Evolutionary conservation across 2,329 filamentous ascomycete genomes (phyloP).

Genomic region (Exserohilum turcica): DNA sequence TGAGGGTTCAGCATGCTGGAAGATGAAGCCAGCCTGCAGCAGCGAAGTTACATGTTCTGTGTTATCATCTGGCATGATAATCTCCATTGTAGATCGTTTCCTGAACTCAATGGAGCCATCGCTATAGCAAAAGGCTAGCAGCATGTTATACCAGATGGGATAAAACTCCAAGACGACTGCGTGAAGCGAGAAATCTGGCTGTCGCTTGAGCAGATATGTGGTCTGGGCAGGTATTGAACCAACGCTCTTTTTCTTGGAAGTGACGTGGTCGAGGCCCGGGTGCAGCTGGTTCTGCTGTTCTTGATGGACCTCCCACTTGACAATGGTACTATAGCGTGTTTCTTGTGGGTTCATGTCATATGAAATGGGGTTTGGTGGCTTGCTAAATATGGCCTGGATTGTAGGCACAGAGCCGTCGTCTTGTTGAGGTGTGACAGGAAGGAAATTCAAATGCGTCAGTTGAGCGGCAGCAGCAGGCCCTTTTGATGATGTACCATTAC

Average conservation of each 20-base stretch:
- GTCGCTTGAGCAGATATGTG: conserved; percentile 55
- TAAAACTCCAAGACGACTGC: conserved; percentile 74
- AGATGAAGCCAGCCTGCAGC: conserved; percentile 78
- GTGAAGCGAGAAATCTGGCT: conserved; percentile 70
- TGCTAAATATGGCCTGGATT: conserved; percentile 75
- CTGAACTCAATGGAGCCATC: conserved; percentile 83
- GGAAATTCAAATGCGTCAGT: conserved; percentile 75
- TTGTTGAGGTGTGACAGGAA: conserved; percentile 68
- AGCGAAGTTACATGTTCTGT: conserved; percentile 70
- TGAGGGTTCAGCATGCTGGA: conserved; percentile 66
- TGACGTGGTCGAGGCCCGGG: conserved; percentile 76
- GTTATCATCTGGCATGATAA: conserved; percentile 68
- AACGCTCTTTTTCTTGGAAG: conserved; percentile 64
- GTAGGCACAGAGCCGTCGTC: conserved; percentile 65
- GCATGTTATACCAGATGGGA: conserved; percentile 70
- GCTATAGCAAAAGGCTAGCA: conserved; percentile 74
- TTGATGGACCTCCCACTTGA: conserved; percentile 79
- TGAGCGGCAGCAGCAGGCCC: conserved; percentile 35
- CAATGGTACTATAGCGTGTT: conserved; percentile 73
- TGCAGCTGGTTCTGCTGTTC: conserved; percentile 68
- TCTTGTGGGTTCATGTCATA: conserved; percentile 62
- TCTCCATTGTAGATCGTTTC: conserved; percentile 73
- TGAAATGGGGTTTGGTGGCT: conserved; percentile 49
- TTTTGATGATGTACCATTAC: conserved; percentile 29
- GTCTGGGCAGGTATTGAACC: conserved; percentile 42